A percentile compares a stretch with the other conserved stretches of the same genome.
phyloP scores from a whole-genome alignment of 371 early-diverging fungal genomes.

The Syncephalastrum racemosum region DNA sequence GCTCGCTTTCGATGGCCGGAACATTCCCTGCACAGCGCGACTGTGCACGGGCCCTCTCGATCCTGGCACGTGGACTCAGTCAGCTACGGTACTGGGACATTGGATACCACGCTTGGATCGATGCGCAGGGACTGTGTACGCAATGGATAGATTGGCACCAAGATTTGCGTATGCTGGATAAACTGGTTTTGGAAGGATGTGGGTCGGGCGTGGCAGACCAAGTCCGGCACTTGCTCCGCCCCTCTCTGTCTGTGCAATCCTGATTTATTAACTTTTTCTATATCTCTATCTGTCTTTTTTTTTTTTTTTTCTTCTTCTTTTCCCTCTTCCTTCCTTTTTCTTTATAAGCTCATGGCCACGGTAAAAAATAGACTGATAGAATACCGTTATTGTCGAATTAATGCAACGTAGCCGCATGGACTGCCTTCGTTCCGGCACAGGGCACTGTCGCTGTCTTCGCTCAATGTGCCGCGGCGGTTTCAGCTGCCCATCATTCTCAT shows the following conservation, averaged over 20 bases:
- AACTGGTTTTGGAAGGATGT: no score
- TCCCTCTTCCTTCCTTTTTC: no score
- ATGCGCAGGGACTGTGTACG: background rate
- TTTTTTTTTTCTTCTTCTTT: no score
- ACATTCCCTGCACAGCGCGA: constrained; percentile 12
- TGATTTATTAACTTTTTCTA: no score
- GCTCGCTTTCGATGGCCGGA: constrained; percentile 21
- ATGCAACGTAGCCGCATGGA: constrained; percentile 15
- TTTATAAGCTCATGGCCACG: no score
- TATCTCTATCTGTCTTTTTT: no score
- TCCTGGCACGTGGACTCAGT: constrained; percentile 21
- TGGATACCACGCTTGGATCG: constrained; percentile 31
- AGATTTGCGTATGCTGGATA: background rate
- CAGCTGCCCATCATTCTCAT: constrained; percentile 42
- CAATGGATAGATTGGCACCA: constrained; percentile 7
- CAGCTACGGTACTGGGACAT: constrained; percentile 29
- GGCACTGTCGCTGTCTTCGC: constrained; percentile 33
- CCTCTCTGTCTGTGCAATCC: no score
- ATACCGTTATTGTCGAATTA: no score
- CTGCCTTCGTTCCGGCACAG: constrained; percentile 34
- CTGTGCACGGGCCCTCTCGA: constrained; percentile 17
- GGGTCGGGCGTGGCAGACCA: no score
- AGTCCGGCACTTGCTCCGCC: no score
- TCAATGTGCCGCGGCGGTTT: constrained; percentile 44
- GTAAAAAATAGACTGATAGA: no score